A percentile compares a stretch with the other conserved stretches of the same genome.
phyloP scores from a whole-genome alignment of 192 early-diverging fungal species.

The Entophlyctis luteolus region DNA sequence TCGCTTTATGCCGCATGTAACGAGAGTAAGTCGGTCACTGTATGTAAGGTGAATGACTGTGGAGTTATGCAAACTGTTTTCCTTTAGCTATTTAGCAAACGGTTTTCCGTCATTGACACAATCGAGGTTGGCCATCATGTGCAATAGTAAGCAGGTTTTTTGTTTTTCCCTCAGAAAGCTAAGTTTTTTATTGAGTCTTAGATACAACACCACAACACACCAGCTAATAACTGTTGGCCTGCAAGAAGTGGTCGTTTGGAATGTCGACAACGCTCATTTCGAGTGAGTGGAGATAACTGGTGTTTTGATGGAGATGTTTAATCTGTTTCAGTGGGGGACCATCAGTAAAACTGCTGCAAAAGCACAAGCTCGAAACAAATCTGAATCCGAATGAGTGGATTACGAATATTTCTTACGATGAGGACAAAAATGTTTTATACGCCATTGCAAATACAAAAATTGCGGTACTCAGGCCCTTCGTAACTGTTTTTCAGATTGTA shows the following conservation, averaged over 20 bases:
- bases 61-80: background rate
- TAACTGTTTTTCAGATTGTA: no score
- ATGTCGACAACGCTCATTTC: no score
- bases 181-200: conserved; percentile 12
- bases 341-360: conserved; percentile 21
- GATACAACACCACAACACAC: conserved; percentile 29
- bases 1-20: conserved; percentile 34
- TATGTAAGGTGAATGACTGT: background rate
- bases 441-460: conserved; percentile 40
- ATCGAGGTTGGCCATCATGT: conserved; percentile 30
- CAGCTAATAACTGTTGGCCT: conserved; percentile 42
- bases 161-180: background rate
- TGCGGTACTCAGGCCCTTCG: conserved; percentile 25
- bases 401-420: conserved; percentile 31
- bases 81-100: conserved; percentile 47
- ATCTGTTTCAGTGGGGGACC: conserved; percentile 20
- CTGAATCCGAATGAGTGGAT: conserved; percentile 48
- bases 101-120: conserved; percentile 35
- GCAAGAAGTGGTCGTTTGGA: conserved; percentile 23
- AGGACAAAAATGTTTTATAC: conserved; percentile 27
- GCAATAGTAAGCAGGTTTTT: conserved; percentile 27
- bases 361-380: conserved; percentile 17
- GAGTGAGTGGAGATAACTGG: conserved; percentile 17
- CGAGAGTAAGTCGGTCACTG: conserved; percentile 34
- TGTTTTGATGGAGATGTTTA: background rate